These are phyloP conservation scores for Pachyrhizus erosus DNA, from an alignment of 306 rosid species.

Conservation along the genomic window DNA sequence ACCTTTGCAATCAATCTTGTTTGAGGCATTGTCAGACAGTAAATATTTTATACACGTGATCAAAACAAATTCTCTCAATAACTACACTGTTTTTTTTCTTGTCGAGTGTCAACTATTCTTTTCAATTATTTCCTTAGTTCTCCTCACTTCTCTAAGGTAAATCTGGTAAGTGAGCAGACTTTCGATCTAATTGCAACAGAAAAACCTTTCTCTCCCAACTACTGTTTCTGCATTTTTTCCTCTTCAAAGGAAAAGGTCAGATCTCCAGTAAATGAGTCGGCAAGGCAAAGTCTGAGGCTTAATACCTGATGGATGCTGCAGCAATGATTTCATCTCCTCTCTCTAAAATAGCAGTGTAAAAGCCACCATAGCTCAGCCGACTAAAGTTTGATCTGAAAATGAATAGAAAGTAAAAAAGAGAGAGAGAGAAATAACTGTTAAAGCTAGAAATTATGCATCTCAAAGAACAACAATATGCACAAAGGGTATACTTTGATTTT, in stretches of 20 bases:
- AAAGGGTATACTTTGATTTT: background rate
- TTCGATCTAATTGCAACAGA: conserved; percentile 17
- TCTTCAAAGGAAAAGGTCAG: background rate
- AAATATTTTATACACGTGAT: background rate
- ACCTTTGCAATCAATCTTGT: no score
- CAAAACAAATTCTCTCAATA: conserved; percentile 10
- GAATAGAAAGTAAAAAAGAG: background rate
- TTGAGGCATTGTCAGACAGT: no score
- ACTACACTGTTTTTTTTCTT: background rate
- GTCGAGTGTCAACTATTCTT: background rate
- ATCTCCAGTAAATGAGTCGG: background rate
- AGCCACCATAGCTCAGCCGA: conserved; percentile 85
- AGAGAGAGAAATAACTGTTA: background rate
- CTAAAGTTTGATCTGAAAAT: conserved; percentile 86
- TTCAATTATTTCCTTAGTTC: background rate
- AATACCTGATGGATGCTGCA: conserved; percentile 88
- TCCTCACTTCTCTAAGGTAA: background rate
- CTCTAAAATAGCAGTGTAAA: conserved; percentile 93
- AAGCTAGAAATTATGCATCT: conserved; percentile 27
- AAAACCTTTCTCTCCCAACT: conserved; percentile 16
- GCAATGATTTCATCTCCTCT: conserved; percentile 93
- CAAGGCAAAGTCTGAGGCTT: background rate
- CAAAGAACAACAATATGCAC: background rate
- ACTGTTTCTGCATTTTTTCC: background rate
- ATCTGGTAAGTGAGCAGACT: background rate